Conservation (phyloP, 2,329 filamentous ascomycete genomes). For the Fusarium palustre region DNA sequence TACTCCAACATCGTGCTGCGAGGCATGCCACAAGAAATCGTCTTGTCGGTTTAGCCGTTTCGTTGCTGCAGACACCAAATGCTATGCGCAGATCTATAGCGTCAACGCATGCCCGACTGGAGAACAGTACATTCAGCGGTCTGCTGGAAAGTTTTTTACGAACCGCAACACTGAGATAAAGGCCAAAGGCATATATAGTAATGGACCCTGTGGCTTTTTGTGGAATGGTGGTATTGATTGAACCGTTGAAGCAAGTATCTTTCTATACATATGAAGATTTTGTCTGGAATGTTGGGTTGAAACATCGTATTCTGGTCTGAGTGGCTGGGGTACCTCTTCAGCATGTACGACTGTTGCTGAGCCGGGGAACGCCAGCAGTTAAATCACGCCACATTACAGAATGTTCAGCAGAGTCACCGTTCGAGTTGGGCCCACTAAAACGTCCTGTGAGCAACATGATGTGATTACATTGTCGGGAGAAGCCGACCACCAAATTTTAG, state of each 20-base stretch:
- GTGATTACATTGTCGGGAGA: background rate
- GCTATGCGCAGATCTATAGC: background rate
- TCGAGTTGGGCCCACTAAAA: background rate
- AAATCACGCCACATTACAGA: background rate
- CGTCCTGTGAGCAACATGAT: background rate
- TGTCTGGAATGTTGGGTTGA: background rate
- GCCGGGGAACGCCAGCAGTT: background rate
- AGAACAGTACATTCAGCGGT: background rate
- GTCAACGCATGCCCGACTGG: background rate
- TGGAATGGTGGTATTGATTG: background rate
- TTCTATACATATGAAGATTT: no score
- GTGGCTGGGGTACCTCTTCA: background rate
- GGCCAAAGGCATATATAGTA: background rate
- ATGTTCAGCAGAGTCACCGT: constrained; percentile 2
- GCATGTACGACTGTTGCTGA: background rate
- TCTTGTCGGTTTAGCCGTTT: background rate
- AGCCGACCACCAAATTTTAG: background rate
- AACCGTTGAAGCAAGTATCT: background rate
- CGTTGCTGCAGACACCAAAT: background rate
- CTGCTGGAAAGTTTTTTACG: background rate
- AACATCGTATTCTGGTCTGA: background rate
- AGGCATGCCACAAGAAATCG: background rate
- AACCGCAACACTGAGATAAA: background rate
- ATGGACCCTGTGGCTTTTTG: background rate
- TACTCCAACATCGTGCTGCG: background rate